Base-by-base conservation (phyloP, 192 early-diverging fungal genomes). In the Mortierella hygrophila region DNA sequence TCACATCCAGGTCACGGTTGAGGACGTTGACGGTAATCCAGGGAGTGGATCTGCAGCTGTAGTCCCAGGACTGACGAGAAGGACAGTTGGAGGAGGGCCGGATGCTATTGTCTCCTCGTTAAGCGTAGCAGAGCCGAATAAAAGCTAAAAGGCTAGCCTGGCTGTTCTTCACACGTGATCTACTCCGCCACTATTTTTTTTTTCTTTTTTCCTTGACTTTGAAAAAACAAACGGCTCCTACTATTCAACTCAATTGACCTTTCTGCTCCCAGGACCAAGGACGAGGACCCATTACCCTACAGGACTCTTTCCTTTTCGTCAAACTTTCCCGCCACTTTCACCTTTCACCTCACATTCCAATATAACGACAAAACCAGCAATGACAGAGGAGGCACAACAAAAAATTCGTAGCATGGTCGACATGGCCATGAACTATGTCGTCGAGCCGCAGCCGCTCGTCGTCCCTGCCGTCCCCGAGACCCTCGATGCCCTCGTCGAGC, bases 351-450 rank as follows among this genome's bases (percentile, higher is more conserved):
- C 42, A 5, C 35, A 70, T 23, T 65, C 38, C 1, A 0, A 35
- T 35, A 40, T 40, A 40, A 40, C 38, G 38, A 40, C 38, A 40
- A 40, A 40, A 0, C 35, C 38, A 40, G 29, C 52, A 54, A 86
- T 86, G 84, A 81, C 78, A 35, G 78, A 80, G 44, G 84, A 86
- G 57, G 78, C 78, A 70, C 84, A 86, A 46, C 42, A 72, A 74
- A 86, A 86, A 76, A 86, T 86, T 79, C 78, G 84, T 4, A 52
- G 79, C 10, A 60, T 86, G 79, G 75, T 86, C 44, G 78, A 86
- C 20, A 55, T 86, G 78, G 79, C 72, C 60, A 63, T 86, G 78
- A 57, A 63, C 79, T 86, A 86, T 74, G 79, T 77, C 3, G 79
- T 86, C 37, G 79, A 86, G 40, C 79, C 79, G 11, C 68, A 77